Conservation (phyloP, 2,329 filamentous ascomycete species). For the Phyllosticta capitalensis region DNA sequence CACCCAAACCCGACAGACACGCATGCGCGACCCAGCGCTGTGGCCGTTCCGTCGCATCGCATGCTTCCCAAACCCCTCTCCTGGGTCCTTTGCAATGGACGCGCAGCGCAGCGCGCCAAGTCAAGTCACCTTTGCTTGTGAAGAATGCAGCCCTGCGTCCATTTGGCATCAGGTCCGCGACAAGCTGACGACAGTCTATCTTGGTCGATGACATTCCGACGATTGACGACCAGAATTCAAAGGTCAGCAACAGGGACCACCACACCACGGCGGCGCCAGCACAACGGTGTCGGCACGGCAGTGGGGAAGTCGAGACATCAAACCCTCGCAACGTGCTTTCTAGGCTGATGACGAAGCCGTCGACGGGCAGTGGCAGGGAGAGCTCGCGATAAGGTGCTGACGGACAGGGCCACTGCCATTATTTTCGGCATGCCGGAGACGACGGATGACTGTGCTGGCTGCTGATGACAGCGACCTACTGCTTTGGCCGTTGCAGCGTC, state of each 20-base stretch:
- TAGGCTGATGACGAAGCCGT: not conserved
- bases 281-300: conserved; percentile 2
- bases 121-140: conserved; percentile 2
- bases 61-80: conserved; percentile 1
- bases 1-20: conserved; percentile 1
- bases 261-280: not conserved
- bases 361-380: not conserved
- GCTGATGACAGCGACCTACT: not conserved
- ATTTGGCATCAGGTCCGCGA: not conserved
- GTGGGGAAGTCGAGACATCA: not conserved
- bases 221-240: not conserved
- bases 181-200: not conserved
- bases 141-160: conserved; percentile 9
- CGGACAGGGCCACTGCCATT: conserved; percentile 6
- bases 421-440: conserved; percentile 7
- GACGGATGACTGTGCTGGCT: conserved; percentile 7
- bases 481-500: not conserved
- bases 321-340: not conserved
- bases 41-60: conserved; percentile 8
- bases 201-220: conserved; percentile 3
- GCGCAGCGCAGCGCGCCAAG: not conserved
- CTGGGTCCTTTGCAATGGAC: conserved; percentile 6
- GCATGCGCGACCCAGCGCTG: conserved; percentile 5
- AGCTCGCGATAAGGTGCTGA: conserved; percentile 8
- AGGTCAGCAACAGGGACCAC: not conserved